Base-by-base conservation (phyloP, 345 rosid genomes). In the Sisymbrium altissimum region DNA sequence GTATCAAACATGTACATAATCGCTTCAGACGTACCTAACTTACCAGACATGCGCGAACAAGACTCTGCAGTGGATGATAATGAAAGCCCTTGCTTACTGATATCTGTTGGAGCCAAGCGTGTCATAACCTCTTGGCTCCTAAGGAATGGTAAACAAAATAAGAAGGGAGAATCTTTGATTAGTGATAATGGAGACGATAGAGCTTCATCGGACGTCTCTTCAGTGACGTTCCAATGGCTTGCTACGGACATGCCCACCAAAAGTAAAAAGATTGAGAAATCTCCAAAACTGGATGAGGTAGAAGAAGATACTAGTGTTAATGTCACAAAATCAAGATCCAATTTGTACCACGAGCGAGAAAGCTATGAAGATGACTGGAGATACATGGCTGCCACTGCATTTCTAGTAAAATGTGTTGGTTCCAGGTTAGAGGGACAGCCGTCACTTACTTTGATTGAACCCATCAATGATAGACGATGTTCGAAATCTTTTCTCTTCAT, bases 101-200 rank as follows among this genome's bases (percentile, higher is more conserved):
- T 92, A 44, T 95, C 97, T 29, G 97, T 92, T 75, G 96, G 99
- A 68, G 94, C 97, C 64, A 92, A 95, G 79, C 88, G 96, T 64
- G 97, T 95, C 33, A 59, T 95, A 25, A 95, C 97, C 30, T 83
- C 97, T 39, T 95, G 97, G 97, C 81, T 88, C 44, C 72, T 92
- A 15, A 87, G 93, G 81, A 73, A 79, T 67, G 76, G 82, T 61
- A 75, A 70, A 77, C 44, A 33, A 39, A 66, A 66, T 23, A 66
- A 25, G 39, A 68, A 79, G 49, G 82, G 56, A 75, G 81, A 74
- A 58, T 63, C 65, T 38, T 54, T 14, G 43, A 21, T 68, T 25
- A 29, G 49, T 68, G 79, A 52, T 66, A 80, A 75, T 73, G 83
- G 72, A 19, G 57, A 15, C 50, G 32, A 29, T 25, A 54, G 54